Evolutionary conservation across 805 yeast genomes (phyloP), one percentile per base, ranked within the genome.

Genomic region (Cyberlindnera amylophila): DNA sequence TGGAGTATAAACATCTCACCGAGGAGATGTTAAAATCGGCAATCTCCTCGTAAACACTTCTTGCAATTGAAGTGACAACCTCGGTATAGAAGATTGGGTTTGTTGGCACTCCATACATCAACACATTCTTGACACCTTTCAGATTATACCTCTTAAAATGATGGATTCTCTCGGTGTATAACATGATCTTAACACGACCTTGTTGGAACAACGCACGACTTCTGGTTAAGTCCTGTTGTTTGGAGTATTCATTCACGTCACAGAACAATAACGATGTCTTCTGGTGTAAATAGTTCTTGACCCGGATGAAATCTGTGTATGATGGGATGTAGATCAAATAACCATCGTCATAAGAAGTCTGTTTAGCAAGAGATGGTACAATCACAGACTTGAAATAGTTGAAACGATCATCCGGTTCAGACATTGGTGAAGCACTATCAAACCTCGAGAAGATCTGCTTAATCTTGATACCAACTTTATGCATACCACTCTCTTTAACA

Each of bases 131-230:
- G 17, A 87, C 96, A 21, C 98, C 98, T 45, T 74, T 77, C 39
- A 93, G 70, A 44, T 86, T 90, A 61, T 76, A 90, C 39, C 98
- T 74, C 50, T 96, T 78, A 68, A 81, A 93, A 59, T 87, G 93
- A 63, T 93, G 98, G 59, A 91, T 69, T 72, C 99, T 82, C 57
- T 91, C 98, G 0, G 97, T 86, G 64, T 91, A 91, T n/a, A 93
- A 64, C 67, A 93, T 61, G 21, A 91, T 72, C 54, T 85, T 82
- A 24, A 70, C 66, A 42, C 81, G 73, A 2, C 79, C 77, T 32
- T 77, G 72, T 26, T 74, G 77, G 58, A 93, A 93, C 30, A 73
- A 65, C 7, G 86, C 74, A 51, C 98, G 73, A 15, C 81, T 77
- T 36, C 87, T 71, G 1, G 88, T 77, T 27, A 87, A 61, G 44